Base-by-base conservation (phyloP, 2,329 filamentous ascomycete species). In the Xylaria sp. region DNA sequence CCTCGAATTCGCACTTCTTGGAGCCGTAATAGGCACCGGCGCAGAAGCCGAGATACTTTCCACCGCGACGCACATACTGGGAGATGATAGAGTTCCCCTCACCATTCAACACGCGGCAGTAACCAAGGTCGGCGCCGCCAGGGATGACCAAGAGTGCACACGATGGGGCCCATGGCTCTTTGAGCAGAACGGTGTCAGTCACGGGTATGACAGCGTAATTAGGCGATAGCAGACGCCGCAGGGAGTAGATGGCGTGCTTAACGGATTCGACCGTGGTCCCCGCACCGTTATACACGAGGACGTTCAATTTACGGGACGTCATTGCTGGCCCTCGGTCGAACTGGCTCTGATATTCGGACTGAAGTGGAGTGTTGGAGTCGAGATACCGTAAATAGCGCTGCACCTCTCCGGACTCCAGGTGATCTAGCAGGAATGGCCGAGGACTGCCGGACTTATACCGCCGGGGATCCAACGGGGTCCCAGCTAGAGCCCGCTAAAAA, bases 141-240 rank as follows among this genome's bases (percentile, higher is more conserved):
- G 95, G 95, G 54, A 99, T 87, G 2, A 98, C 93, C 6, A 99
- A 84, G 9, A 98, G 84, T 0, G 93, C 92, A 74, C 94, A 98
- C 2, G 92, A 90, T 3, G 90, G 80, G 1, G 87, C 84, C 95
- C 95, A 99, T 11, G 95, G 95, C 75, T 99, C 95, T 67, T 93
- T 93, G 72, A 97, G 82, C 59, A 99, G 81, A 67, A 90, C 87
- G 6, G 89, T 83, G 60, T 93, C 90, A 27, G 86, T 89, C 64
- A 98, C 85, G 56, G 93, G 90, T 65, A 93, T 93, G 65, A 99
- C 92, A 61, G 94, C 95, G 79, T 99, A 98, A 76, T 93, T 90
- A 52, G 93, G 90, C 3, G 92, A 91, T 23, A 98, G 87, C 4
- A 98, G 85, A 37, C 91, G 88, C 62, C 93, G 91, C 17, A 99